These are phyloP conservation scores for Camelina hispida DNA, from an alignment of 345 rosid species.

Conservation along the genomic window DNA sequence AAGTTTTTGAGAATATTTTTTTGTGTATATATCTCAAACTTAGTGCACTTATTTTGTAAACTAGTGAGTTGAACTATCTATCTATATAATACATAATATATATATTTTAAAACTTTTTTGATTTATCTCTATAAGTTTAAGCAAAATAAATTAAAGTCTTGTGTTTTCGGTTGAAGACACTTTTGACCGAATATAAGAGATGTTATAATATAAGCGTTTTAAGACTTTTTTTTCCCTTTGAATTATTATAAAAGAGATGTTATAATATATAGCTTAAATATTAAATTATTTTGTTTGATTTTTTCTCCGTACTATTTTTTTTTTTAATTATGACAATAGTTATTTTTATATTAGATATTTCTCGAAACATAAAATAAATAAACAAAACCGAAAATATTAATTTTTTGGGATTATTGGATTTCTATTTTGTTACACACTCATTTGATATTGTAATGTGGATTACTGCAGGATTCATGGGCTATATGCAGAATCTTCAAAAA, in stretches of 20 bases:
- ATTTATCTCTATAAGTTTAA: neutral
- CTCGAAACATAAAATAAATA: neutral
- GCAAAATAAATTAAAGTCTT: neutral
- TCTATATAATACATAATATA: neutral
- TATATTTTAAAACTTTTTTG: too few species aligned
- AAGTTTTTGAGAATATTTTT: neutral
- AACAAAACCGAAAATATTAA: neutral
- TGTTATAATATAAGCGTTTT: neutral
- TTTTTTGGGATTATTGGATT: neutral
- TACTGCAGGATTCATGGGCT: conserved; percentile 87
- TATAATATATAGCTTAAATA: neutral
- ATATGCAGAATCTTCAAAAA: conserved; percentile 93
- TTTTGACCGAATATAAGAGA: conserved; percentile 10
- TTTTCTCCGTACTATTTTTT: neutral
- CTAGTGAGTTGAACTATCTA: conserved; percentile 3
- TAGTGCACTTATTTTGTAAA: conserved; percentile 5
- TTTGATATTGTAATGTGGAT: conserved; percentile 19
- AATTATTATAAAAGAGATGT: neutral
- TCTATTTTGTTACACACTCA: neutral
- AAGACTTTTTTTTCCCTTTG: neutral
- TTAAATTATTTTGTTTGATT: neutral
- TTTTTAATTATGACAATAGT: neutral
- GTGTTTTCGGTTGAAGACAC: neutral
- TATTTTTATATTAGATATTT: neutral
- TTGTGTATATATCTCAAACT: conserved; percentile 16